Percentiles rank a stretch among this genome's conserved stretches.
Conservation (phyloP, 1,284 basidiomycete species). For the Ganoderma resinaceum region DNA sequence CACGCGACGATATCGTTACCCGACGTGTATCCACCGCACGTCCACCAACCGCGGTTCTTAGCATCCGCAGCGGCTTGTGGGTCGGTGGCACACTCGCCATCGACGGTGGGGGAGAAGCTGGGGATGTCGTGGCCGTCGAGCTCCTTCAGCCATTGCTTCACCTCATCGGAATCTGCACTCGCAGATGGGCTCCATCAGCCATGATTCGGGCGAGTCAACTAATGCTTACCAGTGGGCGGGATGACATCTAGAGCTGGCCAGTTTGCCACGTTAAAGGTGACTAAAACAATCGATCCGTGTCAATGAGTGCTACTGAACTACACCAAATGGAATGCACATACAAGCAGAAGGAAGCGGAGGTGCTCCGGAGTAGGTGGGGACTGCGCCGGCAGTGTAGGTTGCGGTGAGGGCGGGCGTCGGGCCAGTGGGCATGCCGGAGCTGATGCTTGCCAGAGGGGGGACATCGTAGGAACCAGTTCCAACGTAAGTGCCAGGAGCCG, state of each 20-base stretch:
- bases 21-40: constrained; percentile 86
- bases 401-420: constrained; percentile 56
- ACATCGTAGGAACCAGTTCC: constrained; percentile 27
- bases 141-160: constrained; percentile 78
- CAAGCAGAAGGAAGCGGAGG: constrained; percentile 69
- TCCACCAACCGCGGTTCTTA: constrained; percentile 80
- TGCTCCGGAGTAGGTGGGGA: constrained; percentile 62
- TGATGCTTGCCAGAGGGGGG: constrained; percentile 70
- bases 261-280: constrained; percentile 53
- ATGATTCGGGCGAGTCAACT: background rate
- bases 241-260: constrained; percentile 78
- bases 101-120: constrained; percentile 59
- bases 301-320: constrained; percentile 1
- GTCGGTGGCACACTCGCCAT: constrained; percentile 72
- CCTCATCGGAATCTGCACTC: constrained; percentile 63
- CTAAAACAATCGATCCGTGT: constrained; percentile 40
- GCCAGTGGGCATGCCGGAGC: constrained; percentile 69
- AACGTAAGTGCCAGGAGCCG: background rate
- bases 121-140: constrained; percentile 78
- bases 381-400: constrained; percentile 65
- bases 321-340: constrained; percentile 41
- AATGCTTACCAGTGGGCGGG: constrained; percentile 62
- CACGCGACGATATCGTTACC: constrained; percentile 74
- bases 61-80: constrained; percentile 66
- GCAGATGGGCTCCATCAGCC: background rate